Percentiles rank a stretch among this genome's conserved stretches.
phyloP scores from a whole-genome alignment of 2,329 filamentous ascomycete genomes.

The Talaromyces sp. region DNA sequence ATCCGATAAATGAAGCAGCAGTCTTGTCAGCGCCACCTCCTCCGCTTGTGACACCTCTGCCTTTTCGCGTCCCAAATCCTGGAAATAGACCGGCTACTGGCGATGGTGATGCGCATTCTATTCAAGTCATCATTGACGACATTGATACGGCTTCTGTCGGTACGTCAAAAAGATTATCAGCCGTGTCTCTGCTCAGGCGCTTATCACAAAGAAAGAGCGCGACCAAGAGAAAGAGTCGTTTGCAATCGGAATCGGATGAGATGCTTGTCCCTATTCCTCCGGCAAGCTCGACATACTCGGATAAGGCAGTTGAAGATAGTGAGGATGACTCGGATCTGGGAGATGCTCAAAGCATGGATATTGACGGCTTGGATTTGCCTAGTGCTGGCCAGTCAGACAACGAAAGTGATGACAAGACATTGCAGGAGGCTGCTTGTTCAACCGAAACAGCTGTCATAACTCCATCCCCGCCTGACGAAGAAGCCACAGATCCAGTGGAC shows the following conservation, averaged over 20 bases:
- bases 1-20: background rate
- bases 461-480: background rate
- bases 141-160: constrained; percentile 33
- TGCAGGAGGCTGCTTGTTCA: background rate
- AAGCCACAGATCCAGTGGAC: background rate
- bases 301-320: constrained; percentile 28
- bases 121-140: constrained; percentile 60
- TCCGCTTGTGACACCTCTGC: constrained; percentile 20
- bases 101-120: constrained; percentile 59
- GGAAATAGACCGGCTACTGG: constrained; percentile 23
- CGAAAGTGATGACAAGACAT: background rate
- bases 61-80: constrained; percentile 26
- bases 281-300: constrained; percentile 26
- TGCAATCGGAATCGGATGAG: constrained; percentile 37
- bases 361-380: background rate
- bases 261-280: constrained; percentile 30
- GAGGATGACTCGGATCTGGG: constrained; percentile 15
- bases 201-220: constrained; percentile 25
- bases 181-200: constrained; percentile 29
- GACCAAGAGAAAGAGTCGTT: constrained; percentile 23
- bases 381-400: background rate
- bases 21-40: background rate
- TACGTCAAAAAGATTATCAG: constrained; percentile 33
- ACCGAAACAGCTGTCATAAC: background rate
- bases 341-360: constrained; percentile 9